Evolutionary conservation across 768 basidiomycete genomes (phyloP).

Genomic region (Porpolomopsis calyptriformis): DNA sequence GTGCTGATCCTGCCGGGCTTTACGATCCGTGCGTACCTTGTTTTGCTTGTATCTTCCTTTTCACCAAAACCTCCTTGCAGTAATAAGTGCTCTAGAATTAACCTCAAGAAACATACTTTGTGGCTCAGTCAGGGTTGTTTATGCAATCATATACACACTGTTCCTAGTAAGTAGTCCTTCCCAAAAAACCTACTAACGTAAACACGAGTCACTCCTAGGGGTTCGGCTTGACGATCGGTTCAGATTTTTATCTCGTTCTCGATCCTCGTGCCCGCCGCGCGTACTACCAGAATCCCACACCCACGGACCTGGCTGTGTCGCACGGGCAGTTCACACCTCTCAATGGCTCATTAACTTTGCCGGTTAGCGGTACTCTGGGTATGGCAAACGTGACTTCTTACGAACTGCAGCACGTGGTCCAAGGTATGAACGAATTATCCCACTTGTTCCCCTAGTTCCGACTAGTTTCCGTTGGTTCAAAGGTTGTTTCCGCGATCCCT

Average conservation of each 20-base stretch:
- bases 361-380: conserved; percentile 36
- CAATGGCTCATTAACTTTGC: conserved; percentile 34
- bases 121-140: conserved; percentile 75
- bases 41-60: neutral
- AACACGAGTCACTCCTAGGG: conserved; percentile 34
- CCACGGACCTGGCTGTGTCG: conserved; percentile 30
- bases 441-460: conserved; percentile 12
- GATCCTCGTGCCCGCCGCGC: conserved; percentile 44
- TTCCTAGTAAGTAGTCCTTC: conserved; percentile 45
- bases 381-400: conserved; percentile 26
- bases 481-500: conserved; percentile 69
- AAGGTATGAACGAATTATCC: conserved; percentile 25
- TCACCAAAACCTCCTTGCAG: conserved; percentile 24
- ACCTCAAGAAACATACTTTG: conserved; percentile 75
- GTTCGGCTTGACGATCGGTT: conserved; percentile 76
- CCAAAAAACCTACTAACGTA: neutral
- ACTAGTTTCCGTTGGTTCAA: conserved; percentile 15
- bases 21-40: conserved; percentile 49
- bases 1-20: conserved; percentile 88
- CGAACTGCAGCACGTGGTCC: conserved; percentile 36
- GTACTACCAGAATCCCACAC: conserved; percentile 37
- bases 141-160: conserved; percentile 77
- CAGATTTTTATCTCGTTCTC: conserved; percentile 67
- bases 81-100: conserved; percentile 69
- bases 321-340: conserved; percentile 45